phyloP scores from a whole-genome alignment of 331 rosid species.

The Acacia concinna region DNA sequence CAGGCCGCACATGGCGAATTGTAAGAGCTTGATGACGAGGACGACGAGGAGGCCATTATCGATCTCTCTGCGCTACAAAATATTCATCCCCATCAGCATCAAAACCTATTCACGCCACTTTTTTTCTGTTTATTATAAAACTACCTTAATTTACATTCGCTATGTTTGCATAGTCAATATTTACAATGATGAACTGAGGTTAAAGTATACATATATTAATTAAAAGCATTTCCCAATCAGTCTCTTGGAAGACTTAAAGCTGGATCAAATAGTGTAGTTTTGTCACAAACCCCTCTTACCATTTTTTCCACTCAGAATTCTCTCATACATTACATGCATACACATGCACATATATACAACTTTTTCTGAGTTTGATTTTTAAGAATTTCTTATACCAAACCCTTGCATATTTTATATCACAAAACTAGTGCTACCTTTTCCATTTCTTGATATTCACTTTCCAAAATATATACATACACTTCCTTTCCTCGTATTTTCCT shows the following conservation, averaged over 20 bases:
- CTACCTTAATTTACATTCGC: background rate
- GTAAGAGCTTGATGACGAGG: conserved; percentile 53
- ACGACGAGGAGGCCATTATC: conserved; percentile 50
- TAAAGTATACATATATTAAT: background rate
- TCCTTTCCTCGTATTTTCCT: conserved; percentile 15
- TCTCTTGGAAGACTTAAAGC: background rate
- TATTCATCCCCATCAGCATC: background rate
- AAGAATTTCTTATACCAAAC: conserved; percentile 3
- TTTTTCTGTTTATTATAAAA: background rate
- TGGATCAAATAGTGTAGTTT: background rate
- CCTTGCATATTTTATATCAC: background rate
- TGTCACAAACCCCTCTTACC: background rate
- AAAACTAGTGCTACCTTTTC: background rate
- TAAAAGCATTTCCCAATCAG: background rate
- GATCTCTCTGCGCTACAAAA: conserved; percentile 28
- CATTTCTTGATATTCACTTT: background rate
- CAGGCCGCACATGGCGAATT: conserved; percentile 94
- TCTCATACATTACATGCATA: background rate
- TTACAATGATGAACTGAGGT: background rate
- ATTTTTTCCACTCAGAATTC: background rate
- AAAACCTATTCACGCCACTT: conserved; percentile 9
- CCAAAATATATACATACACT: background rate
- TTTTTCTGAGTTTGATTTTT: conserved; percentile 2
- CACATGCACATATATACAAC: background rate
- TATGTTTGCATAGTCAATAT: too few relatives aligned